Evolutionary conservation across 2,329 filamentous ascomycete genomes (phyloP).

Genomic region (Pseudogymnoascus pannorum): DNA sequence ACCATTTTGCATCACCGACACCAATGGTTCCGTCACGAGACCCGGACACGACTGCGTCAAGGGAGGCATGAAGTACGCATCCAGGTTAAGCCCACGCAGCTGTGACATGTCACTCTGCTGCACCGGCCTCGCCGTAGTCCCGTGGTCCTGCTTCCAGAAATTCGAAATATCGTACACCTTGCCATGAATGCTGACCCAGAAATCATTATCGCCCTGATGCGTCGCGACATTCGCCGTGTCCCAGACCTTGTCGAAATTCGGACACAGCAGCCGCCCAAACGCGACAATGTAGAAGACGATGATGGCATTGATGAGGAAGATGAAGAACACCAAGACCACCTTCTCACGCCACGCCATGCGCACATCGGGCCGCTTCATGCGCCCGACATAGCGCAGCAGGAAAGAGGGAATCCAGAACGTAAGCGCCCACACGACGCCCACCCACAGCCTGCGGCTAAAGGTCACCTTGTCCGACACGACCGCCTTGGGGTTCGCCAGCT

Average conservation of each 20-base stretch:
- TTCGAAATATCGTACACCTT: slow-evolving; percentile 87
- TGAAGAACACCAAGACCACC: slow-evolving; percentile 71
- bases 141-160: slow-evolving; percentile 81
- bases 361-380: slow-evolving; percentile 96
- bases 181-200: slow-evolving; percentile 80
- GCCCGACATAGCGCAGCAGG: slow-evolving; percentile 68
- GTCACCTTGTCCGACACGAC: slow-evolving; percentile 64
- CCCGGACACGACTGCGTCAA: slow-evolving; percentile 67
- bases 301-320: slow-evolving; percentile 69
- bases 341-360: slow-evolving; percentile 98
- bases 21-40: slow-evolving; percentile 51
- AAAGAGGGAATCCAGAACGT: slow-evolving; percentile 96
- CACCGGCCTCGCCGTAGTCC: slow-evolving; percentile 61
- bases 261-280: slow-evolving; percentile 80
- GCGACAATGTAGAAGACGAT: slow-evolving; percentile 89
- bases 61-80: slow-evolving; percentile 79
- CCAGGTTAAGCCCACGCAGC: slow-evolving; percentile 71
- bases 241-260: slow-evolving; percentile 89
- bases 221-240: slow-evolving; percentile 57
- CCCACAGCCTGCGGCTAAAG: slow-evolving; percentile 65
- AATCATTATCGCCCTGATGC: slow-evolving; percentile 69
- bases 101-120: slow-evolving; percentile 57
- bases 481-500: slow-evolving; percentile 68
- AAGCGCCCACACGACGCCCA: slow-evolving; percentile 71
- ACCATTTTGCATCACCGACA: not conserved